phyloP scores from a whole-genome alignment of 331 rosid species.

The Quercus lobata region DNA sequence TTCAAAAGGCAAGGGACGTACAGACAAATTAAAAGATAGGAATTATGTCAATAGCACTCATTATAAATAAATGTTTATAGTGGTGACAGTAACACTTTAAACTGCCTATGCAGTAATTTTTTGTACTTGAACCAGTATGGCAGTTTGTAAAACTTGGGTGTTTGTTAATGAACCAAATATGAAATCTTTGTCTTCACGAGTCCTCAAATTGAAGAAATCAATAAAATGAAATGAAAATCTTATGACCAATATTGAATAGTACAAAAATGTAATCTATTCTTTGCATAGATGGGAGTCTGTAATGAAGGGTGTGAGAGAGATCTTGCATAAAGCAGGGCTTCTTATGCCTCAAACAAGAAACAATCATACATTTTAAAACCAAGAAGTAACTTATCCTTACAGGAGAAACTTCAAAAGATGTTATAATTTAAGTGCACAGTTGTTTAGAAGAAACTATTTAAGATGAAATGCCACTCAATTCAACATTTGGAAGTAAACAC shows the following conservation, averaged over 20 bases:
- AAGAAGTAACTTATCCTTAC: background rate
- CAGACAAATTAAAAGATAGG: too few species aligned
- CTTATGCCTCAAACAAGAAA: background rate
- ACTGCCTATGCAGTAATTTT: background rate
- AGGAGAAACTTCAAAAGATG: background rate
- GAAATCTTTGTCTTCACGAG: background rate
- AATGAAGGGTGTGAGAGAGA: too few species aligned
- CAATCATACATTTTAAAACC: background rate
- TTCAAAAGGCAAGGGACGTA: too few species aligned
- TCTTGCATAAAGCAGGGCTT: too few species aligned
- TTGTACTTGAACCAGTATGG: background rate
- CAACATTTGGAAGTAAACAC: background rate
- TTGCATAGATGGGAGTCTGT: too few species aligned
- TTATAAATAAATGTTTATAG: background rate
- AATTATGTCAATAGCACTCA: too few species aligned
- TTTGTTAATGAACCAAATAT: background rate
- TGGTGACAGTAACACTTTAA: background rate
- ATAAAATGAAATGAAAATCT: too few species aligned
- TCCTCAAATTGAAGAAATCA: too few species aligned
- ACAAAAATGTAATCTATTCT: too few species aligned
- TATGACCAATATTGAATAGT: too few species aligned
- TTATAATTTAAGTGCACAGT: background rate
- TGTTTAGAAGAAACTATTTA: background rate
- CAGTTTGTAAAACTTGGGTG: too few species aligned
- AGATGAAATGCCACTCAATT: background rate